Evolutionary conservation across 2,329 filamentous ascomycete genomes (phyloP).

Genomic region (Emericellopsis cladophorae): DNA sequence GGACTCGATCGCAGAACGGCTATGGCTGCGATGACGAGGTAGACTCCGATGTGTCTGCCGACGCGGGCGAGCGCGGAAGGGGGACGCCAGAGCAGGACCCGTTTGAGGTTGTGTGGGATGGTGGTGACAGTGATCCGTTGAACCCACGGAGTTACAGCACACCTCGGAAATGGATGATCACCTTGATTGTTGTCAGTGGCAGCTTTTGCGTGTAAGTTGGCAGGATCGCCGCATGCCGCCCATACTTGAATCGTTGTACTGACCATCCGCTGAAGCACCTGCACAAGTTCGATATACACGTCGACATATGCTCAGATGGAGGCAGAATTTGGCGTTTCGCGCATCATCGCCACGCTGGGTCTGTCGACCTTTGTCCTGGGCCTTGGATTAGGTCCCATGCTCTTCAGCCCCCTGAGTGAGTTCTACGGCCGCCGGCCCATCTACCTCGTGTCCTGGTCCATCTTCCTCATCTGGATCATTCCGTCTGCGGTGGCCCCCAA

Average conservation of each 20-base stretch:
- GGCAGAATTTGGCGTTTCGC: slow-evolving; percentile 58
- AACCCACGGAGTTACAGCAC: slow-evolving; percentile 59
- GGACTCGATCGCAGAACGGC: slow-evolving; percentile 28
- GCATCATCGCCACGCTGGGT: slow-evolving; percentile 65
- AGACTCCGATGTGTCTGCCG: slow-evolving; percentile 4
- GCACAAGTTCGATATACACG: slow-evolving; percentile 80
- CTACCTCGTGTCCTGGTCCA: slow-evolving; percentile 60
- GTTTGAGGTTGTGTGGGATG: slow-evolving; percentile 62
- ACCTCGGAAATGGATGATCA: slow-evolving; percentile 66
- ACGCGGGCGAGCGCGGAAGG: not conserved
- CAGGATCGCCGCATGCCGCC: not conserved
- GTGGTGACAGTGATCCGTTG: slow-evolving; percentile 55
- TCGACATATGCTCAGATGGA: slow-evolving; percentile 69
- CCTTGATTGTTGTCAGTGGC: slow-evolving; percentile 58
- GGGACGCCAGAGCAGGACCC: slow-evolving; percentile 1
- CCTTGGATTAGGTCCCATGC: slow-evolving; percentile 48
- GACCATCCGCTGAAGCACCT: slow-evolving; percentile 42
- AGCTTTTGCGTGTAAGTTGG: slow-evolving; percentile 76
- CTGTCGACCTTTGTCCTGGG: slow-evolving; percentile 76
- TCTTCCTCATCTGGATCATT: slow-evolving; percentile 70
- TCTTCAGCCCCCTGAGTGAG: slow-evolving; percentile 52
- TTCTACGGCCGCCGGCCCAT: slow-evolving; percentile 77
- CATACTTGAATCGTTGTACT: slow-evolving; percentile 1
- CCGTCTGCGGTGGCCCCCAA: slow-evolving; percentile 73
- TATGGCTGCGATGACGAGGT: slow-evolving; percentile 25